phyloP scores from a whole-genome alignment of 768 basidiomycete species.

The Naganishia randhawae region DNA sequence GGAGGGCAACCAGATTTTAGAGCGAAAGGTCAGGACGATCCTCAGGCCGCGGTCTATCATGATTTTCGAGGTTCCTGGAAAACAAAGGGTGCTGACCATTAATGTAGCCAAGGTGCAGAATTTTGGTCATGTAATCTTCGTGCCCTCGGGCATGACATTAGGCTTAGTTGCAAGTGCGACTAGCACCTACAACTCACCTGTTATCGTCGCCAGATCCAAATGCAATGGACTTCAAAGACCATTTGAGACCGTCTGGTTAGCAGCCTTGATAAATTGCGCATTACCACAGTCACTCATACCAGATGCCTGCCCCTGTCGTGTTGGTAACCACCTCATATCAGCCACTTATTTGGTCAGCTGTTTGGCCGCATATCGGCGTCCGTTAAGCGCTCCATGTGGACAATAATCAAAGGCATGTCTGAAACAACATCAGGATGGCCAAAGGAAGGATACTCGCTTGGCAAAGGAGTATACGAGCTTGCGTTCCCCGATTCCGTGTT shows the following conservation, averaged over 20 bases:
- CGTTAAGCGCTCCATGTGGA: background rate
- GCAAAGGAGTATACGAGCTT: background rate
- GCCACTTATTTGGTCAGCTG: too few species aligned
- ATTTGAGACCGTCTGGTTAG: too few species aligned
- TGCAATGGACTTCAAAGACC: too few species aligned
- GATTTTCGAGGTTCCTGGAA: conserved; percentile 21
- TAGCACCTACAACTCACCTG: too few species aligned
- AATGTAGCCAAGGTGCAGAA: too few species aligned
- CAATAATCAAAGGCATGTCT: background rate
- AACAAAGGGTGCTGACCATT: background rate
- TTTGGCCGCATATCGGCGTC: background rate
- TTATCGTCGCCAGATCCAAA: too few species aligned
- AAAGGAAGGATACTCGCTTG: conserved; percentile 1
- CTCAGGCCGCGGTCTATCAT: conserved; percentile 19
- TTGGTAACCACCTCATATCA: too few species aligned
- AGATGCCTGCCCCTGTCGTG: too few species aligned
- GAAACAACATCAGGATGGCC: background rate
- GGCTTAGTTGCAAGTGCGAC: too few species aligned
- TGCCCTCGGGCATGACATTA: background rate
- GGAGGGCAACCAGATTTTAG: conserved; percentile 18
- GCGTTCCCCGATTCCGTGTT: too few species aligned
- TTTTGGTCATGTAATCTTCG: background rate
- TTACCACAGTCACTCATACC: too few species aligned
- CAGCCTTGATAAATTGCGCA: too few species aligned
- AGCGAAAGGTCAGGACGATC: background rate